These are phyloP conservation scores for Colletotrichum shisoi DNA, from an alignment of 2,329 filamentous ascomycete species.

Conservation along the genomic window DNA sequence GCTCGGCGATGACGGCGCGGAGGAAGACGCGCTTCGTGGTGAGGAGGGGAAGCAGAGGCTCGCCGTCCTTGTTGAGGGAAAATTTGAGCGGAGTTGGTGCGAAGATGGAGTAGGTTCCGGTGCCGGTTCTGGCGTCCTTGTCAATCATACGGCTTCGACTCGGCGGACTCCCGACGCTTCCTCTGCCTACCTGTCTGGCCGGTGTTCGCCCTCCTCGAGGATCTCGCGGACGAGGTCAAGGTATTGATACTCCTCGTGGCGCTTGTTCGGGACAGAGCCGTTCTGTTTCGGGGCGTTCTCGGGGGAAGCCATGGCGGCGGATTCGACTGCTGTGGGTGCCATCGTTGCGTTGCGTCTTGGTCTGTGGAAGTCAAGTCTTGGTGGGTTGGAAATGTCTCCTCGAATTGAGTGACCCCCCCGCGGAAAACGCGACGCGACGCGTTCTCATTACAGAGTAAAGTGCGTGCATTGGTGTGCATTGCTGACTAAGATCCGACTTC, in stretches of 20 bases:
- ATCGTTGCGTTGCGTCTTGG: constrained; percentile 18
- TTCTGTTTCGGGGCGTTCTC: constrained; percentile 30
- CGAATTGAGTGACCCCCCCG: background rate
- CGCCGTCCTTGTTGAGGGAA: constrained; percentile 70
- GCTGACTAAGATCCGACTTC: constrained; percentile 17
- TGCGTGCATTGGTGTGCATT: constrained; percentile 15
- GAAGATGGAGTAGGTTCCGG: constrained; percentile 89
- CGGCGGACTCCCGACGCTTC: constrained; percentile 9
- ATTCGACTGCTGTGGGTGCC: constrained; percentile 26
- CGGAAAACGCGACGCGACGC: constrained; percentile 35
- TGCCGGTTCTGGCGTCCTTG: constrained; percentile 74
- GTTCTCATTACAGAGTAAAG: constrained; percentile 31
- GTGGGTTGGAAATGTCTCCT: background rate
- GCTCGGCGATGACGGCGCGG: constrained; percentile 86
- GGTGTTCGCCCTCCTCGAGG: constrained; percentile 81
- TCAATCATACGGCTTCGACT: constrained; percentile 10
- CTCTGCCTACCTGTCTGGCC: constrained; percentile 75
- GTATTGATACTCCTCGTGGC: constrained; percentile 92
- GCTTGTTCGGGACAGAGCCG: constrained; percentile 32
- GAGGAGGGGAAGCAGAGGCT: constrained; percentile 83
- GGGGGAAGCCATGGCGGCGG: constrained; percentile 9
- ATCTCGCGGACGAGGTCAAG: constrained; percentile 88
- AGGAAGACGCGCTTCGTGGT: constrained; percentile 98
- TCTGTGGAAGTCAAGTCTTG: background rate
- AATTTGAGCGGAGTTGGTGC: constrained; percentile 89